phyloP scores from a whole-genome alignment of 2,329 filamentous ascomycete species.

The Trichoderma atroviride region DNA sequence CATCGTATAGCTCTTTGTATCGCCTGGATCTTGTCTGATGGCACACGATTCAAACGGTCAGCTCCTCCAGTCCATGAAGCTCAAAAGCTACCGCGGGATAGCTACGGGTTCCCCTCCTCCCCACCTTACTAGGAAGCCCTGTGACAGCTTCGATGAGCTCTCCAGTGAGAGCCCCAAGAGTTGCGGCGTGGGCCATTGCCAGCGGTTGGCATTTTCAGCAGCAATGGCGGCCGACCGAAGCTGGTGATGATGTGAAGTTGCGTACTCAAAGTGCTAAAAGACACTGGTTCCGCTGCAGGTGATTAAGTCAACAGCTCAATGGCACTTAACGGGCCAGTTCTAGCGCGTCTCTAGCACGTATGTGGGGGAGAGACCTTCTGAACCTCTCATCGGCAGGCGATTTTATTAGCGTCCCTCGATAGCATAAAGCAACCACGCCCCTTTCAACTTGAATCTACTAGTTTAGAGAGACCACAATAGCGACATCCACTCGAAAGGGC shows the following conservation, averaged over 20 bases:
- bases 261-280: neutral
- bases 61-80: constrained; percentile 6
- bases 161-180: constrained; percentile 65
- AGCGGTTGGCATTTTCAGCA: constrained; percentile 20
- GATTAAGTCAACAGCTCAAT: neutral
- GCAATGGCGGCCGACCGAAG: constrained; percentile 6
- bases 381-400: constrained; percentile 11
- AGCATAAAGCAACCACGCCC: constrained; percentile 13
- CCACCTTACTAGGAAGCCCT: constrained; percentile 56
- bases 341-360: constrained; percentile 19
- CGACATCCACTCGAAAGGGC: neutral
- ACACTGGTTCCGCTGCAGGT: neutral
- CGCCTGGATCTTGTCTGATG: constrained; percentile 37
- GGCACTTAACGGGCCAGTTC: constrained; percentile 13
- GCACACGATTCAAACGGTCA: constrained; percentile 7
- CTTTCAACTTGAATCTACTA: neutral
- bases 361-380: constrained; percentile 15
- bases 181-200: constrained; percentile 71
- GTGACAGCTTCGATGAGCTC: constrained; percentile 70
- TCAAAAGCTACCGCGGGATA: neutral
- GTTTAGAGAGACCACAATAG: neutral
- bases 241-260: neutral
- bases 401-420: neutral
- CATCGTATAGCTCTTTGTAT: constrained; percentile 52
- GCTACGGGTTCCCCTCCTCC: constrained; percentile 12